phyloP scores from a whole-genome alignment of 1,139 yeast genomes.

The Kodamaea sp. region DNA sequence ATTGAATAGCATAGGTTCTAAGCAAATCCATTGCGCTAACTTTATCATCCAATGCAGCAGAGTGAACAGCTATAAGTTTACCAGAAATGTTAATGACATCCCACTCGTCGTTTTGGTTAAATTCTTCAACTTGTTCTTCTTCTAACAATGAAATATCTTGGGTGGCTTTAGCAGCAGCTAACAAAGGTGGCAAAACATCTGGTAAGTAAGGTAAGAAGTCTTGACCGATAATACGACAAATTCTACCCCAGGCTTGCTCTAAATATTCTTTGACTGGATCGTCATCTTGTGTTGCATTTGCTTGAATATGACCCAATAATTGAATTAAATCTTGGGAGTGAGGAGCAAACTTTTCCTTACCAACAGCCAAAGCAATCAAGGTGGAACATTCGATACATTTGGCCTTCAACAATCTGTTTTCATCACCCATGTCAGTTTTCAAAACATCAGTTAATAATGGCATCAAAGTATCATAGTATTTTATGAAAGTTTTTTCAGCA shows the following conservation, averaged over 20 bases:
- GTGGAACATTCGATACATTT: constrained; percentile 96
- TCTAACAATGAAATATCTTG: constrained; percentile 87
- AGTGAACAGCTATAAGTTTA: constrained; percentile 90
- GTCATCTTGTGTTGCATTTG: constrained; percentile 53
- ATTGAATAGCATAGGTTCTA: constrained; percentile 80
- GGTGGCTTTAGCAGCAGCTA: constrained; percentile 80
- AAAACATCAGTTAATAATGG: constrained; percentile 80
- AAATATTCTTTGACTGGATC: constrained; percentile 86
- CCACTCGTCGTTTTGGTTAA: constrained; percentile 87
- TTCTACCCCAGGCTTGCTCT: constrained; percentile 95
- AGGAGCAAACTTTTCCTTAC: constrained; percentile 80
- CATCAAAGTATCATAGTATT: constrained; percentile 93
- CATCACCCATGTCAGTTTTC: constrained; percentile 74
- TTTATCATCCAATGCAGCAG: constrained; percentile 88
- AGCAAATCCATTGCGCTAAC: constrained; percentile 87
- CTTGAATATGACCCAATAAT: constrained; percentile 71
- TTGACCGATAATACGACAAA: constrained; percentile 79
- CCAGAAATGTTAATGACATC: constrained; percentile 91
- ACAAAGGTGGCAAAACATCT: constrained; percentile 83
- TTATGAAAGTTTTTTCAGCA: constrained; percentile 84
- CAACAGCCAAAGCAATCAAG: constrained; percentile 94
- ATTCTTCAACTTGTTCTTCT: constrained; percentile 82
- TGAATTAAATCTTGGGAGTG: constrained; percentile 74
- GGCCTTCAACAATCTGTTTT: constrained; percentile 78
- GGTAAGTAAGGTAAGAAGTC: constrained; percentile 87